Percentiles rank a stretch among this genome's conserved stretches.
Conservation (phyloP, 305 asterid genomes). For the Rubia tinctorum region DNA sequence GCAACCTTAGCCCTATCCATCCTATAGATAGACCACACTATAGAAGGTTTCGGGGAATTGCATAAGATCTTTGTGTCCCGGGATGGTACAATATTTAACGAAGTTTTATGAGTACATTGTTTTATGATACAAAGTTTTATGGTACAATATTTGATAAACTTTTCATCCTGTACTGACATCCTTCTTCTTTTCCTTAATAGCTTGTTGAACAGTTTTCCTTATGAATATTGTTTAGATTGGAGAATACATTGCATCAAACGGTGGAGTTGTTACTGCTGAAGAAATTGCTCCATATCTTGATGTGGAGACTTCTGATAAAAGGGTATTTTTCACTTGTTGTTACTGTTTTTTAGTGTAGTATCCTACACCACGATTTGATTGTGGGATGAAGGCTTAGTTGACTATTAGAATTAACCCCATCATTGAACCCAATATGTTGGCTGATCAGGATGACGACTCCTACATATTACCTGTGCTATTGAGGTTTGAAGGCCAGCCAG, state of each 20-base stretch:
- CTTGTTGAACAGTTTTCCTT: background rate
- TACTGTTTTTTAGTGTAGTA: background rate
- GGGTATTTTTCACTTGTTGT: conserved; percentile 41
- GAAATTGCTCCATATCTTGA: conserved; percentile 98
- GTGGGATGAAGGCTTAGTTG: background rate
- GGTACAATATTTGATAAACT: too few species aligned
- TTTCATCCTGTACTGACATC: background rate
- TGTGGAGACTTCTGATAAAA: conserved; percentile 50
- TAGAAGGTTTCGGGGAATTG: background rate
- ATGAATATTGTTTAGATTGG: conserved; percentile 56
- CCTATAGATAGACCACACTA: conserved; percentile 4
- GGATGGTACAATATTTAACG: background rate
- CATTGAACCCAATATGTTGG: conserved; percentile 12
- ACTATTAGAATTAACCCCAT: background rate
- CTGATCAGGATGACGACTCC: conserved; percentile 82
- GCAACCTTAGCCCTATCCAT: background rate
- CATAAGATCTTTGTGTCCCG: background rate
- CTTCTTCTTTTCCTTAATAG: background rate
- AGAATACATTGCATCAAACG: conserved; percentile 81
- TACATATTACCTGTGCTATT: conserved; percentile 90
- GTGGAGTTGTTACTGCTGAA: conserved; percentile 96
- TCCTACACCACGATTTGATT: background rate
- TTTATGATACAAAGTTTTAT: too few species aligned
- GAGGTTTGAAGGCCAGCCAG: conserved; percentile 91
- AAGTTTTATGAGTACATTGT: too few species aligned